Base-by-base conservation (phyloP, 2,329 filamentous ascomycete species). In the Thelonectria discophora region DNA sequence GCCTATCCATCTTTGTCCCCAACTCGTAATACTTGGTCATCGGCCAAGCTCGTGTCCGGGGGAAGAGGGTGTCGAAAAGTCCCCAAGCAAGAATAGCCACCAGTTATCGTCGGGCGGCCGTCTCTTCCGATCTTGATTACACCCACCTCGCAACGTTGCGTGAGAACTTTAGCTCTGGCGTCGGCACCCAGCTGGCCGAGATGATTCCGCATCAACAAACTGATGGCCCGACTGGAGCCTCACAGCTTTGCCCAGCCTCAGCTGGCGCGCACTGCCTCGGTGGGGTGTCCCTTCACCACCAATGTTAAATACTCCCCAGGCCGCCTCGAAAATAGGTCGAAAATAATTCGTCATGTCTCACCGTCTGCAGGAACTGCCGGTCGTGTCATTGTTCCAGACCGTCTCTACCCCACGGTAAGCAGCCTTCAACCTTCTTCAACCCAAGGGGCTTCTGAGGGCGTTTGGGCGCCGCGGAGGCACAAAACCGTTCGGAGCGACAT, bases 101-200 rank as follows among this genome's bases (percentile, higher is more conserved):
- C 39, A 30, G n/a, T 27, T 9, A 18, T 10, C 40, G 30, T 42
- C 58, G 47, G 52, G 40, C 52, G 52, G 51, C 53, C 18, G 48
- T 15, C 32, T 52, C 17, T 56, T 52, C 48, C 64, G 39, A 52
- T 51, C 49, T 53, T 58, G 47, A 54, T 42, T 46, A 49, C 42
- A 30, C 52, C 57, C 58, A 55, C 51, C 34, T 48, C 55, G 68
- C 66, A 70, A 70, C 68, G 68, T 70, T 70, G 64, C 58, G 60
- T 60, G 45, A 60, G 65, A 63, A 58, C 60, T 50, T 52, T 63
- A 59, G 54, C 48, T 27, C 53, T 56, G 46, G 21, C 30, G 42
- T 27, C 17, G 45, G 15, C n/a, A 27, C 24, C 27, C 34, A 27
- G 46, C 45, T 34, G 21, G 40, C 10, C n/a, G 42, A 37, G 39